Evolutionary conservation across 768 basidiomycete genomes (phyloP).

Genomic region (Strobilomyces dryophilus): DNA sequence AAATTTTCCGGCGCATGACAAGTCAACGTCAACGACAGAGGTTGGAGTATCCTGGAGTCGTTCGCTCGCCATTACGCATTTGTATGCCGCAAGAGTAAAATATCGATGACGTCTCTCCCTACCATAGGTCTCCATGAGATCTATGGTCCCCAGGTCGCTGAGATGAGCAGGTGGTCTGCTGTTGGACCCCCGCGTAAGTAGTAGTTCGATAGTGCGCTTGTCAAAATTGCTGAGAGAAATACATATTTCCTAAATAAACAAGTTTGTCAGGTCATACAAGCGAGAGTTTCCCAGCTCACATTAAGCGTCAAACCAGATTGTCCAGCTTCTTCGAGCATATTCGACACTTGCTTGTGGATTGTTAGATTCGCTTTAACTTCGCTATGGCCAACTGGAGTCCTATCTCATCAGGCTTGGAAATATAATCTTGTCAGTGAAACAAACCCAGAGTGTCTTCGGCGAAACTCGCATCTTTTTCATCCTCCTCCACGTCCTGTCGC

Average conservation of each 20-base stretch:
- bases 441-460: slow-evolving; percentile 32
- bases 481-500: slow-evolving; percentile 37
- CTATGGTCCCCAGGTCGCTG: slow-evolving; percentile 62
- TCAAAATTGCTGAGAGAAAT: slow-evolving; percentile 64
- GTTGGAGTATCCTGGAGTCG: slow-evolving; percentile 51
- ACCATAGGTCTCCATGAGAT: slow-evolving; percentile 76
- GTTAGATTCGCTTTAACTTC: slow-evolving; percentile 58
- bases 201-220: slow-evolving; percentile 77
- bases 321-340: slow-evolving; percentile 66
- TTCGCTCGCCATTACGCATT: slow-evolving; percentile 56
- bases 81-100: slow-evolving; percentile 71
- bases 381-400: slow-evolving; percentile 30
- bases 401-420: background rate
- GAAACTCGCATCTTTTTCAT: slow-evolving; percentile 32
- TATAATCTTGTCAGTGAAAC: slow-evolving; percentile 5
- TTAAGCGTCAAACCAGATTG: slow-evolving; percentile 67
- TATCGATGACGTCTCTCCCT: slow-evolving; percentile 86
- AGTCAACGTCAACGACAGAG: slow-evolving; percentile 43
- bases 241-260: slow-evolving; percentile 53
- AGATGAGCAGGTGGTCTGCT: slow-evolving; percentile 66
- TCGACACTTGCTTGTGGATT: slow-evolving; percentile 76
- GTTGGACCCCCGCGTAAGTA: slow-evolving; percentile 66
- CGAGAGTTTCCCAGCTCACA: slow-evolving; percentile 35
- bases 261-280: slow-evolving; percentile 3
- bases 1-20: slow-evolving; percentile 54